Evolutionary conservation across 441 rosid genomes (phyloP), one percentile per base, ranked within the genome.

Genomic region (Erodium texanum): DNA sequence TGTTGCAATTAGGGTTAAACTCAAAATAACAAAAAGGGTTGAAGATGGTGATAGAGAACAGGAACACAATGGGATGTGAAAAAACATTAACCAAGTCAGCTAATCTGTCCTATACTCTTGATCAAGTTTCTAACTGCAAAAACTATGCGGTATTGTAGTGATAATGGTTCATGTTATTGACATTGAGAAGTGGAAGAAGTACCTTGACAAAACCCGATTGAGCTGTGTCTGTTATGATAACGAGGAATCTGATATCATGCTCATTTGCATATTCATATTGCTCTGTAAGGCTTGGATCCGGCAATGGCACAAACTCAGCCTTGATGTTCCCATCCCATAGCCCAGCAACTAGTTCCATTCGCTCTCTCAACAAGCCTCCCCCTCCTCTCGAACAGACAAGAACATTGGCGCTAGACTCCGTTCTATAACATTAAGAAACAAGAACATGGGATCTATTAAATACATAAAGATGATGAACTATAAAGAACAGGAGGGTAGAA

Each of bases 301-400:
- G 89, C 67, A 80, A 48, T 5, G 89, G 92, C 65, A 94, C 97
- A 83, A 88, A 85, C 79, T 86, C 91, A 64, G 97, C 96, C 99
- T 87, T 93, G 71, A 93, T 88, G 76, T 86, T 86, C 75, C 80
- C 88, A 71, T 86, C 84, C 99, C 99, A 93, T 24, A 93, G 82
- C 76, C 89, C 90, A 64, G 93, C 86, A 77, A 80, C 93, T 71
- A 93, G 87, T 73, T 86, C 92, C 97, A 93, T 93, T 68, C 99
- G 96, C 75, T 93, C 90, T 69, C 78, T 79, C 81, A 93, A 82
- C 77, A 93, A 82, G 70, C 99, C 97, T 6, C 99, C 99, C 2
- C 99, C 99, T 72, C 99, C 99, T 81, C 85, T 88, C 73, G 99
- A 93, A 82, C 99, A 93, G 72, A 93, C 92, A 71, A 93, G 99